Evolutionary conservation across 805 yeast genomes (phyloP).

Genomic region (Isabelozyma pseudorhagii): DNA sequence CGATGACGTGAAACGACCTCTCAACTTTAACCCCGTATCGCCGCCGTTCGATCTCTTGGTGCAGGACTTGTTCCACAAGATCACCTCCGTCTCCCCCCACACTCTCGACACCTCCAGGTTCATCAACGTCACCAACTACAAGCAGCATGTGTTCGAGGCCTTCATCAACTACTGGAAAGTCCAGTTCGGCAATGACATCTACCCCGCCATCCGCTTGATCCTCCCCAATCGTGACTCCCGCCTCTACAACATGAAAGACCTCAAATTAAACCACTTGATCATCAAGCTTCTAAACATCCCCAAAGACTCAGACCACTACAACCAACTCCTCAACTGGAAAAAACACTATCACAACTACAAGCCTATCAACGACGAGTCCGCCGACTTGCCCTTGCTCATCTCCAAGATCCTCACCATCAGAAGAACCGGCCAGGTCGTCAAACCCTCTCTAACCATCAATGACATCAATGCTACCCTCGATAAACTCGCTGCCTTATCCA

Average conservation of each 20-base stretch:
- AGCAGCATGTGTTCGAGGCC: constrained; percentile 20
- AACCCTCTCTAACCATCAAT: constrained; percentile 16
- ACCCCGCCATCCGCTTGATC: constrained; percentile 60
- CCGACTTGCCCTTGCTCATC: constrained; percentile 51
- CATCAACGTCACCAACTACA: constrained; percentile 19
- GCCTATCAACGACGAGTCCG: constrained; percentile 26
- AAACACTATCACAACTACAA: constrained; percentile 27
- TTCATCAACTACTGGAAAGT: constrained; percentile 30
- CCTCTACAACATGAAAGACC: constrained; percentile 62
- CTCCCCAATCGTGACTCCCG: constrained; percentile 65
- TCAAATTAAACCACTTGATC: constrained; percentile 47
- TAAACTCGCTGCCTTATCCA: constrained; percentile 18
- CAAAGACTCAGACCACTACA: constrained; percentile 58
- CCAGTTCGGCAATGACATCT: constrained; percentile 49
- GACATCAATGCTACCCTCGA: constrained; percentile 32
- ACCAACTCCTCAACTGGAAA: constrained; percentile 35
- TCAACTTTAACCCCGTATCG: constrained; percentile 3
- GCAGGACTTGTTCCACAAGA: constrained; percentile 37
- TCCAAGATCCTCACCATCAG: constrained; percentile 52
- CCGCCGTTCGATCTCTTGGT: constrained; percentile 43
- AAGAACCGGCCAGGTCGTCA: constrained; percentile 41
- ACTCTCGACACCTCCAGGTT: constrained; percentile 17
- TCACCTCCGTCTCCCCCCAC: constrained; percentile 29
- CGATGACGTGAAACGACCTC: constrained; percentile 9
- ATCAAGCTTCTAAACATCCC: constrained; percentile 56